Evolutionary conservation across 352 stramenopile genomes (phyloP).

Genomic region (Globisporangium nunn): DNA sequence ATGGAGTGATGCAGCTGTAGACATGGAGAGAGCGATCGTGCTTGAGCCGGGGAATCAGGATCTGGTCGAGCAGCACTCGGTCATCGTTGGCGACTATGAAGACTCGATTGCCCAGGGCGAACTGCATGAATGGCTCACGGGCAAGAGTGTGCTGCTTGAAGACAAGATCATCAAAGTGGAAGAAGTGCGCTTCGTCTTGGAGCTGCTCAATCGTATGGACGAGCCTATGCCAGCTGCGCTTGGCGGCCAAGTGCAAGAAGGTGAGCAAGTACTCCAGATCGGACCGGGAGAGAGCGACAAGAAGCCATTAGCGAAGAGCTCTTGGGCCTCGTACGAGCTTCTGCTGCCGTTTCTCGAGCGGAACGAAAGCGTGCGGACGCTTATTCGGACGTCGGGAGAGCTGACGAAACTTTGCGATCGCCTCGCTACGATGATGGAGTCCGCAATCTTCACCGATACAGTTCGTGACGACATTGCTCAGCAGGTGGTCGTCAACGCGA

Average conservation of each 20-base stretch:
- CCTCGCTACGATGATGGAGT: slow-evolving; percentile 14
- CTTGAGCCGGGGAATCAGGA: slow-evolving; percentile 50
- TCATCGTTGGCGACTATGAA: slow-evolving; percentile 68
- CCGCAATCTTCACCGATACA: not conserved
- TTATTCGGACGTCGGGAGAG: slow-evolving; percentile 52
- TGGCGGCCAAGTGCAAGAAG: slow-evolving; percentile 4
- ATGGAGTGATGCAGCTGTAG: slow-evolving; percentile 33
- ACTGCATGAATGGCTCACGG: slow-evolving; percentile 14
- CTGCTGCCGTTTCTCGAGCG: slow-evolving; percentile 43
- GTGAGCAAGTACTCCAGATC: no score
- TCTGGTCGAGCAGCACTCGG: slow-evolving; percentile 60
- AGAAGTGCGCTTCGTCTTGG: slow-evolving; percentile 40
- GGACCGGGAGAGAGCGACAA: not conserved
- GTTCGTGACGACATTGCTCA: not conserved
- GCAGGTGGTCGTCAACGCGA: slow-evolving; percentile 22
- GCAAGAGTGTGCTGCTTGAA: not conserved
- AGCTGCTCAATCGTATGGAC: slow-evolving; percentile 44
- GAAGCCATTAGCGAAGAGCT: slow-evolving; percentile 1
- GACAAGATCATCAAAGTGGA: slow-evolving; percentile 10
- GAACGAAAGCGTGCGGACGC: slow-evolving; percentile 30
- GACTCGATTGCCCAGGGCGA: slow-evolving; percentile 31
- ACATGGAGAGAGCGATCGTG: slow-evolving; percentile 42
- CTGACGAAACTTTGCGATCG: slow-evolving; percentile 39
- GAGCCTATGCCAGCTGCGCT: slow-evolving; percentile 6
- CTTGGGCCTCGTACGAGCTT: slow-evolving; percentile 43